Conservation (phyloP, 2,329 filamentous ascomycete genomes). For the Malbranchea cinnamomea region DNA sequence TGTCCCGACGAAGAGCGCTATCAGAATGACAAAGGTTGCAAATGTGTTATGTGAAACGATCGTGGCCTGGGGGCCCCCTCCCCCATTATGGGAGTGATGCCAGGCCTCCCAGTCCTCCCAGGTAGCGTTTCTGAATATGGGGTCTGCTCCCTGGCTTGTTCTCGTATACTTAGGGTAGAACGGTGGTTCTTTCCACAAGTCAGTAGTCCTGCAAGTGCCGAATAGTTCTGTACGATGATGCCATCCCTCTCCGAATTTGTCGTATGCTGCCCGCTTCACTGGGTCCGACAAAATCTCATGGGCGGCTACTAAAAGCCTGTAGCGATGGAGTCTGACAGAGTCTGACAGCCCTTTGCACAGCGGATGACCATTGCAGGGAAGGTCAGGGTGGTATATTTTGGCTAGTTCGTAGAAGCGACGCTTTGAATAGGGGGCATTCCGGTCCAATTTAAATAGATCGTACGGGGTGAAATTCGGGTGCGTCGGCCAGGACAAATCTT, state of each 20-base stretch:
- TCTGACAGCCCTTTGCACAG: conserved; percentile 37
- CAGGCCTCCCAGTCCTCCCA: conserved; percentile 97
- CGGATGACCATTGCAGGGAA: conserved; percentile 31
- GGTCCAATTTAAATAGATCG: conserved; percentile 59
- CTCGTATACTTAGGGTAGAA: conserved; percentile 11
- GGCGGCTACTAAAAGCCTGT: conserved; percentile 73
- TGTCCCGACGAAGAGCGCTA: conserved; percentile 55
- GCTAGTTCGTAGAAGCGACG: conserved; percentile 75
- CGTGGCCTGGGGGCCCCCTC: conserved; percentile 6
- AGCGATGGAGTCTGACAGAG: conserved; percentile 63
- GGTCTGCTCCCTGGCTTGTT: conserved; percentile 24
- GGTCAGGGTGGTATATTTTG: conserved; percentile 91
- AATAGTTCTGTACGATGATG: conserved; percentile 23
- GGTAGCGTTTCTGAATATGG: conserved; percentile 60
- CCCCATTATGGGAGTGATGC: conserved; percentile 39
- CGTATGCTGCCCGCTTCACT: conserved; percentile 63
- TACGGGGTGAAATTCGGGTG: conserved; percentile 54
- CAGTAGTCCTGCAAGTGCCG: conserved; percentile 12
- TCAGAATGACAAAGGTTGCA: conserved; percentile 51
- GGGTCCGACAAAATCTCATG: conserved; percentile 79
- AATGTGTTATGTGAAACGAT: conserved; percentile 65
- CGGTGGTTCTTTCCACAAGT: conserved; percentile 1
- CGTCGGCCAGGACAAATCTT: conserved; percentile 28
- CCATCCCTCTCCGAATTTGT: conserved; percentile 73
- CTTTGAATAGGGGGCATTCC: conserved; percentile 61